Evolutionary conservation across 352 stramenopile species (phyloP), one percentile per base, ranked within the genome.

Genomic region (Plasmopara viticola): DNA sequence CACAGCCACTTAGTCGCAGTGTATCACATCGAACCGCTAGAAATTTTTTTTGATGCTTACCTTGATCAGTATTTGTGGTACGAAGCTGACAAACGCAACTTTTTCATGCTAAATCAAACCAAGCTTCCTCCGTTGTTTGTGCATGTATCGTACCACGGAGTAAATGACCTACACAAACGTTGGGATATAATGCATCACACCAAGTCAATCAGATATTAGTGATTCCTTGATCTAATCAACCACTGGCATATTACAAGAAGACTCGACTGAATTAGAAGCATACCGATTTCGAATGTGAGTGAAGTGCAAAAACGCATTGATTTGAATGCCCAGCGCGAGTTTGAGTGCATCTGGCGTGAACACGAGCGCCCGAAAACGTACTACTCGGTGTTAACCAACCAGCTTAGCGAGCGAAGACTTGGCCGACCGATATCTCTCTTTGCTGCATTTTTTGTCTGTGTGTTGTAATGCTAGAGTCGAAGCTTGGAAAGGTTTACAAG

Each of bases 1-100:
- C 99, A 99, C 74, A 98, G 90, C 55, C 96, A 99, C 66, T 70
- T 99, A 44, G 96, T 97, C 14, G 97, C 97, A 0, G 96, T 99
- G 28, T n/a, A 99, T 74, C 95, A 98, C 45, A 98, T 99, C 56
- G 97, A 99, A 64, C 97, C 97, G 14, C 72, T 99, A 25, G 97
- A 99, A 76, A 99, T 99, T 76, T 99, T 99, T 61, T 99, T 97
- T 2, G 97, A 99, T 65, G 95, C 96, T 5, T 99, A 99, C 53
- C 79, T 99, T 48, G 97, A 99, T 63, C 97, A 99, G 74, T 99
- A 99, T 60, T 69, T 99, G 56, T 99, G 97, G 97, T 99, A 99
- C 69, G 97, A 99, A 78, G 96, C 96, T 13, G 97, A 99, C 76
- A 99, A 99, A 69, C 92, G 97, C 5, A 91, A 99, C 59, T 69